Evolutionary conservation across 164 flowering plant genomes (phyloP), one percentile per base, ranked within the genome.

Genomic region (Macadamia integrifolia): DNA sequence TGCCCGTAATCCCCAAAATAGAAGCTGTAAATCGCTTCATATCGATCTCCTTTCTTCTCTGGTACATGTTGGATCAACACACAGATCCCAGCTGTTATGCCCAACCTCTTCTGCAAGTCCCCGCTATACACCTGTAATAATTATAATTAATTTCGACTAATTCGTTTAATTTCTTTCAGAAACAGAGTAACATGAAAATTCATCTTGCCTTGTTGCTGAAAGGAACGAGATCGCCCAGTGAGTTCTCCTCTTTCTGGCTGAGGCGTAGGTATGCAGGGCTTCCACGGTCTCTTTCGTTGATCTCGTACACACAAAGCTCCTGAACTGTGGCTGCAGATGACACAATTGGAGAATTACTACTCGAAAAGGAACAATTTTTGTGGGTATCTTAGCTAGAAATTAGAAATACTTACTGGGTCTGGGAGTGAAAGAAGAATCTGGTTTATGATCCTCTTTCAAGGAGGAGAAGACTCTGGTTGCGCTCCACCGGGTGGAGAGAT

Each of bases 1-100:
- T 87, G 89, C 13, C 93, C 93, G 72, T 85, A 85, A 49, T 85
- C 87, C 0, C 93, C 93, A 48, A 88, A 85, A 87, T 88, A 77
- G 73, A 88, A 85, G 78, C 91, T 87, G 84, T 76, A 87, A 3
- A 75, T 83, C 6, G 93, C 91, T 71, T 88, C 91, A 71, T 84
- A 88, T 11, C 89, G 72, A 74, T 87, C 89, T 1, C 91, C 93
- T 31, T 82, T 82, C 73, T 85, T 84, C 67, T 81, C 87, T 12
- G 88, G 86, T 23, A 74, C 81, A 56, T 87, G 77, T 48, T 82
- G 80, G 77, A 87, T 84, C 66, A 87, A 66, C 12, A 87, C 61
- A 71, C 89, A 84, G 6, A 88, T 23, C 6, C 93, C 93, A 0
- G 89, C 58, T 5, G 89, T 87, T 23, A 87, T 76, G 1, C 93